phyloP scores from a whole-genome alignment of 2,329 filamentous ascomycete species.

The Leptographium procerum region DNA sequence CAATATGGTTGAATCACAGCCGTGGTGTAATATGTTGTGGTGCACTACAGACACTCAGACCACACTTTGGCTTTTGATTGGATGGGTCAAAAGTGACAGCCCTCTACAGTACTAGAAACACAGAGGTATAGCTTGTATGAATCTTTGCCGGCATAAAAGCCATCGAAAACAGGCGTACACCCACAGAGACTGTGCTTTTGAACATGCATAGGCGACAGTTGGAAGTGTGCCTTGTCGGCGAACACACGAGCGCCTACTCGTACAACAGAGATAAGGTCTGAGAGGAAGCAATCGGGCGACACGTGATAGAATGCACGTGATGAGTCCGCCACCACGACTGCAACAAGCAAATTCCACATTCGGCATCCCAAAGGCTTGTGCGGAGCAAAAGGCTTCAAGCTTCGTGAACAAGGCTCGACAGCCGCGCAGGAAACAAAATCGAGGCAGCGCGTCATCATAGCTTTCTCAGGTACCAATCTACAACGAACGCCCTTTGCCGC shows the following conservation, averaged over 20 bases:
- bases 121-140: neutral
- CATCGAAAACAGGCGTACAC: neutral
- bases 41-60: neutral
- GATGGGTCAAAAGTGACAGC: neutral
- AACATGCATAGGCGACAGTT: too few relatives aligned
- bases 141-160: neutral
- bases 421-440: neutral
- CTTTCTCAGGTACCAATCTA: neutral
- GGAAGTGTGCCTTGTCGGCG: too few relatives aligned
- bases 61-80: neutral
- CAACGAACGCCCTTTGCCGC: neutral
- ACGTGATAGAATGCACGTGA: neutral
- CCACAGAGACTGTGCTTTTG: too few relatives aligned
- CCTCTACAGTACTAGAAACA: neutral
- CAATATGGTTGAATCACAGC: neutral
- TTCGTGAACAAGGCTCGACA: neutral
- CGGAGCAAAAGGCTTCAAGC: neutral
- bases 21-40: neutral
- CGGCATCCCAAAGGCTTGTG: neutral
- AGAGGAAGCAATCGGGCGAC: too few relatives aligned
- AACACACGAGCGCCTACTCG: too few relatives aligned
- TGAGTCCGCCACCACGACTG: neutral
- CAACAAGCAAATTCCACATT: neutral
- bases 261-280: too few relatives aligned
- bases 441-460: neutral